Evolutionary conservation across 441 rosid species (phyloP).

Genomic region (Populus tomentosa): DNA sequence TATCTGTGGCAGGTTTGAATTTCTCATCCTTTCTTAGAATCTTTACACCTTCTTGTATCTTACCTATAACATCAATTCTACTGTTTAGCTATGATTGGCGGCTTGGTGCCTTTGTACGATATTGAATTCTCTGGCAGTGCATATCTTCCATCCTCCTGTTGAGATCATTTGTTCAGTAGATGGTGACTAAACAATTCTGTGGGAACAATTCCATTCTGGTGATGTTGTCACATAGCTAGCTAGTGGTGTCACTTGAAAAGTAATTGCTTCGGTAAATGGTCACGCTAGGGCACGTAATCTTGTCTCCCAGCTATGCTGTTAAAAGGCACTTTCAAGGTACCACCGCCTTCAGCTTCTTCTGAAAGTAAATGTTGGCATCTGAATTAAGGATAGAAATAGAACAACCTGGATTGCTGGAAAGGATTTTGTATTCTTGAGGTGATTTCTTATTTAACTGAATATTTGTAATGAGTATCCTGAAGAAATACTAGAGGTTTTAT

Average conservation of each 20-base stretch:
- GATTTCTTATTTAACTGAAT: neutral
- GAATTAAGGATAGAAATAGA: neutral
- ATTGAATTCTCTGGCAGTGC: neutral
- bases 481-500: neutral
- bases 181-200: neutral
- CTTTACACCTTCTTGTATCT: no score
- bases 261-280: neutral
- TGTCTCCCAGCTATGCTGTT: neutral
- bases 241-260: neutral
- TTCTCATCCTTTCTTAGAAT: neutral
- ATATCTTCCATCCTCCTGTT: neutral
- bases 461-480: neutral
- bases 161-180: neutral
- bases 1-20: neutral
- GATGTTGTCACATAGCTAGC: neutral
- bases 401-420: neutral
- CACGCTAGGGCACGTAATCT: neutral
- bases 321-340: neutral
- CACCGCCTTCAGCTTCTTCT: neutral
- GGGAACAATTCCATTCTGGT: neutral
- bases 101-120: neutral
- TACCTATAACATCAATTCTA: neutral
- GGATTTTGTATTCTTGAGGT: neutral
- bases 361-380: neutral
- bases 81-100: neutral